A percentile compares a stretch with the other conserved stretches of the same genome.
phyloP scores from a whole-genome alignment of 1,284 basidiomycete genomes.

The Amylostereum areolatum region DNA sequence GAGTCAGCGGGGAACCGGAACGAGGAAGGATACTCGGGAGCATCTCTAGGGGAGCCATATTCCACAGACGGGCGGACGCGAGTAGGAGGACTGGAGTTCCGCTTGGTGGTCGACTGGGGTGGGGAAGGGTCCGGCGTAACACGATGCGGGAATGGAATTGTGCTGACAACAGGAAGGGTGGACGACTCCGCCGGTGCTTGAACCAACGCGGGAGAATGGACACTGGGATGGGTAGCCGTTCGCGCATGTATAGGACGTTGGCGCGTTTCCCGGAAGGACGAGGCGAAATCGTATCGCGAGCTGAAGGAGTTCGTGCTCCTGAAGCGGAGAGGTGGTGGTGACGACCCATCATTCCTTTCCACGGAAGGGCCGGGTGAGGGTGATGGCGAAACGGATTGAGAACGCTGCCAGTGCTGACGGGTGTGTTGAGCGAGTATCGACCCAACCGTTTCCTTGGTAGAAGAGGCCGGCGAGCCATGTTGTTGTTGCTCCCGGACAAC shows the following conservation, averaged over 20 bases:
- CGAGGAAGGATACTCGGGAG: not conserved
- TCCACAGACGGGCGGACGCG: too few species aligned
- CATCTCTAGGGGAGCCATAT: not conserved
- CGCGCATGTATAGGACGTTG: conserved; percentile 20
- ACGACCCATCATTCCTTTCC: not conserved
- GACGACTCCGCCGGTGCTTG: too few species aligned
- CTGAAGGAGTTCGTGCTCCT: conserved; percentile 31
- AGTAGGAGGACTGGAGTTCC: too few species aligned
- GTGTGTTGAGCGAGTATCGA: conserved; percentile 10
- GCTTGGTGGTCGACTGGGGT: too few species aligned
- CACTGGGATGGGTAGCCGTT: conserved; percentile 8
- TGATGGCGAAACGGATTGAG: conserved; percentile 6
- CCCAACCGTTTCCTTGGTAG: conserved; percentile 16
- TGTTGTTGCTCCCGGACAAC: conserved; percentile 38
- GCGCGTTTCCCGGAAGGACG: conserved; percentile 40
- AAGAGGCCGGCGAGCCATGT: conserved; percentile 18
- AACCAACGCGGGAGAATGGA: too few species aligned
- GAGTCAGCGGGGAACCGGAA: conserved; percentile 7
- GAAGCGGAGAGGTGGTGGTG: conserved; percentile 16
- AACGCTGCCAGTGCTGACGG: conserved; percentile 9
- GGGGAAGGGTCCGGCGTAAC: too few species aligned
- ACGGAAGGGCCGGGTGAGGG: conserved; percentile 9
- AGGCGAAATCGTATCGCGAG: conserved; percentile 50
- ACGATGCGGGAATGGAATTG: too few species aligned
- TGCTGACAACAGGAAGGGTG: too few species aligned